Conservation (phyloP, 202 grass and related monocot genomes). For the Carex sylvatica region DNA sequence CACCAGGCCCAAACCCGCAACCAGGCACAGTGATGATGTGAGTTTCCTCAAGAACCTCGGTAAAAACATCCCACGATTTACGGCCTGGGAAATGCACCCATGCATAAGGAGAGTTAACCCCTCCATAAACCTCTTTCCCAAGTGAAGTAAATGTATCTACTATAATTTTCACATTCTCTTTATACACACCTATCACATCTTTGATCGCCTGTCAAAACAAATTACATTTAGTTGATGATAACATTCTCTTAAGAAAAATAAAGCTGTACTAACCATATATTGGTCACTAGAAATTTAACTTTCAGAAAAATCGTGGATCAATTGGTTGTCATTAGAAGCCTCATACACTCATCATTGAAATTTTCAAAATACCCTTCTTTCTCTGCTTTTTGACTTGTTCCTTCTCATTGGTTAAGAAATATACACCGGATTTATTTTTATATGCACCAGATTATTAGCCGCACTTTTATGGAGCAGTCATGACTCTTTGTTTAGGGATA, state of each 20-base stretch:
- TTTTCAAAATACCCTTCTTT: neutral
- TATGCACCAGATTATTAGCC: neutral
- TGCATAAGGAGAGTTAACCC: constrained; percentile 71
- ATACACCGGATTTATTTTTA: neutral
- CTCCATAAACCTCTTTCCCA: constrained; percentile 78
- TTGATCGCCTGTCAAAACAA: constrained; percentile 34
- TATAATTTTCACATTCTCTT: constrained; percentile 65
- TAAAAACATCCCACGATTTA: constrained; percentile 79
- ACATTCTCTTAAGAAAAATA: neutral
- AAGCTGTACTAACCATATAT: neutral
- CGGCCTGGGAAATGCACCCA: constrained; percentile 84
- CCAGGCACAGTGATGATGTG: constrained; percentile 86
- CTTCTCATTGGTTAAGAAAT: neutral
- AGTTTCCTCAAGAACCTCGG: constrained; percentile 75
- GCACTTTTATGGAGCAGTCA: neutral
- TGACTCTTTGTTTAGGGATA: neutral
- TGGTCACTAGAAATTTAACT: neutral
- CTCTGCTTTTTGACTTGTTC: neutral
- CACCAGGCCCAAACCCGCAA: constrained; percentile 76
- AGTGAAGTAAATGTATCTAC: constrained; percentile 63
- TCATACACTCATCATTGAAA: neutral
- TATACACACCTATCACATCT: constrained; percentile 56
- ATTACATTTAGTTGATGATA: neutral
- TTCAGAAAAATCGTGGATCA: neutral
- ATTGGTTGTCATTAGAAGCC: neutral